phyloP scores from a whole-genome alignment of 2,329 filamentous ascomycete genomes.

The Chaetomium sp. region DNA sequence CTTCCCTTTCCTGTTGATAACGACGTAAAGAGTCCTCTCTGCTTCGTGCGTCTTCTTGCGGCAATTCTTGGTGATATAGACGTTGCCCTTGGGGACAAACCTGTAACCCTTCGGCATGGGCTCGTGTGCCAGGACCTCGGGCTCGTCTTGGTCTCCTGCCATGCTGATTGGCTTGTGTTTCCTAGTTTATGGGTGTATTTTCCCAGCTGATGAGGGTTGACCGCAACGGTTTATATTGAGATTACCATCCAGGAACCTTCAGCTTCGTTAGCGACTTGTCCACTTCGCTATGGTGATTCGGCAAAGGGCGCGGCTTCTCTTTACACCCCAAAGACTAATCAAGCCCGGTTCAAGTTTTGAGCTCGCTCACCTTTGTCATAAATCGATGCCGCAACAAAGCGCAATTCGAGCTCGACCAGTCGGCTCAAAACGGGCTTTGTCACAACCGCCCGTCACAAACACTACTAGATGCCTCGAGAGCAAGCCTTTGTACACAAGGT shows the following conservation, averaged over 20 bases:
- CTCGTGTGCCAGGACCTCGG: slow-evolving; percentile 25
- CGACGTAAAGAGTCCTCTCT: slow-evolving; percentile 43
- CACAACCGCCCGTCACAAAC: background rate
- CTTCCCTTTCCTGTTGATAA: slow-evolving; percentile 35
- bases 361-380: background rate
- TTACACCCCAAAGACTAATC: background rate
- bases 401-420: background rate
- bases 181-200: background rate
- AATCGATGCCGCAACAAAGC: background rate
- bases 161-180: background rate
- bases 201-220: background rate
- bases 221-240: background rate
- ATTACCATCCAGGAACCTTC: background rate
- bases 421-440: background rate
- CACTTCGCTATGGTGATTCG: background rate
- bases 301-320: background rate
- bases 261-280: background rate
- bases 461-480: background rate
- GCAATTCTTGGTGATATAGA: slow-evolving; percentile 47
- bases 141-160: slow-evolving; percentile 11
- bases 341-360: background rate
- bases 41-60: slow-evolving; percentile 43
- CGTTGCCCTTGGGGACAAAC: slow-evolving; percentile 47
- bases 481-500: background rate
- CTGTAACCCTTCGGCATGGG: slow-evolving; percentile 45